phyloP scores from a whole-genome alignment of 345 rosid genomes.

The Eucalyptus marginata region DNA sequence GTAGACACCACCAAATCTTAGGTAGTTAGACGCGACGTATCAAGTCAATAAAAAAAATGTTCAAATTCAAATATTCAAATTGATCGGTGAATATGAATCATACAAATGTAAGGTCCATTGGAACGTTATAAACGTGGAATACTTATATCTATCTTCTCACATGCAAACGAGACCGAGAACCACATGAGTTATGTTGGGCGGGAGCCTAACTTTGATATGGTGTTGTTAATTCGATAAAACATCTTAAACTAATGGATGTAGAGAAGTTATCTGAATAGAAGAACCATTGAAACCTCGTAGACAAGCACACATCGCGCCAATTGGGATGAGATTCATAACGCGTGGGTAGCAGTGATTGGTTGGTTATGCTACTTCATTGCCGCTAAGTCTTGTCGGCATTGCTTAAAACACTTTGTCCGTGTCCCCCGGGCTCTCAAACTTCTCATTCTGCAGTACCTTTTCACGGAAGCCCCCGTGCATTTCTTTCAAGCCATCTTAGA shows the following conservation, averaged over 20 bases:
- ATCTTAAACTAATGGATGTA: neutral
- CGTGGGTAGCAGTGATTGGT: neutral
- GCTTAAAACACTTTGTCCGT: neutral
- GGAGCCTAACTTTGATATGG: neutral
- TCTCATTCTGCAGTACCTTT: neutral
- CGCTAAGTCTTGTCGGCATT: neutral
- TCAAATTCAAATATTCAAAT: neutral
- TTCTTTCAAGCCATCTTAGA: neutral
- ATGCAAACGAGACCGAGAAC: neutral
- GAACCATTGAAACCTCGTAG: neutral
- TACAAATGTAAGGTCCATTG: neutral
- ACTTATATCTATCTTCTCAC: neutral
- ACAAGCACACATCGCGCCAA: neutral
- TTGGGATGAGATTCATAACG: neutral
- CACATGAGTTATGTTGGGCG: neutral
- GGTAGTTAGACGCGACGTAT: no score
- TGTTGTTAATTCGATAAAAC: neutral
- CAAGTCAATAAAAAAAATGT: neutral
- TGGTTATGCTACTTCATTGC: neutral
- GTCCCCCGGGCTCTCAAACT: neutral
- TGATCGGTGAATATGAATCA: fast-evolving
- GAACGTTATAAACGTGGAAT: neutral
- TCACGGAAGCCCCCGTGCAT: neutral
- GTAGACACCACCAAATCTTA: neutral
- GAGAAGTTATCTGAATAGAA: neutral